These are phyloP conservation scores for Penicillium desertorum DNA, from an alignment of 495 filamentous ascomycete species.

Conservation along the genomic window DNA sequence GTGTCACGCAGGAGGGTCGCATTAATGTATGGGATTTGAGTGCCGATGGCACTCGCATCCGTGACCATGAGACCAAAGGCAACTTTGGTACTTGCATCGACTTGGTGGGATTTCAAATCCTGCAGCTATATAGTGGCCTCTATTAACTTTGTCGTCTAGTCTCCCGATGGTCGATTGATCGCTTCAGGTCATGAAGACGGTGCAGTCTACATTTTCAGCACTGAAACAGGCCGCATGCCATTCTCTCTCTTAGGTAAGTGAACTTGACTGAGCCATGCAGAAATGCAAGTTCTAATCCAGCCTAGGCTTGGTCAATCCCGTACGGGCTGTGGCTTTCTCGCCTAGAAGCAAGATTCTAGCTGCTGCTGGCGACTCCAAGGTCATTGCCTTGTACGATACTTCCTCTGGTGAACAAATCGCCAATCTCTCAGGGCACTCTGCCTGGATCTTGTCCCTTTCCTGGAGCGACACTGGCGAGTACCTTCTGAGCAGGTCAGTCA, in stretches of 20 bases:
- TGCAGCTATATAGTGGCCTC: slow-evolving; percentile 1
- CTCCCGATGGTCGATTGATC: slow-evolving; percentile 75
- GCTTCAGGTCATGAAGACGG: slow-evolving; percentile 93
- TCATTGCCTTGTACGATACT: slow-evolving; percentile 91
- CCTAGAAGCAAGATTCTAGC: slow-evolving; percentile 81
- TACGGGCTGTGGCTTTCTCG: slow-evolving; percentile 82
- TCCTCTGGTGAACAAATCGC: slow-evolving; percentile 88
- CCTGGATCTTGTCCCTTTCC: slow-evolving; percentile 85
- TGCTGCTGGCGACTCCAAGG: slow-evolving; percentile 84
- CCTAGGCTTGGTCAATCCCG: slow-evolving; percentile 77
- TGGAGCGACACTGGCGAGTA: slow-evolving; percentile 96
- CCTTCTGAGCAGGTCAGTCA: slow-evolving; percentile 73
- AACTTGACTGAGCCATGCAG: not conserved
- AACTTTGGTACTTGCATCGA: slow-evolving; percentile 89
- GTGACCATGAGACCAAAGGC: slow-evolving; percentile 85
- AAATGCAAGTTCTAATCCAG: slow-evolving; percentile 9
- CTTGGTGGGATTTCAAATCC: slow-evolving; percentile 49
- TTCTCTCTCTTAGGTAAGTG: slow-evolving; percentile 81
- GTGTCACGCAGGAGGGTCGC: slow-evolving; percentile 77
- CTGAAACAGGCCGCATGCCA: slow-evolving; percentile 77
- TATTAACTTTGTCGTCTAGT: slow-evolving; percentile 41
- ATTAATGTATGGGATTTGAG: slow-evolving; percentile 84
- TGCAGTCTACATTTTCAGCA: slow-evolving; percentile 91
- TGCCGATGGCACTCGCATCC: slow-evolving; percentile 56
- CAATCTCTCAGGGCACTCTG: slow-evolving; percentile 72